A percentile compares a stretch with the other conserved stretches of the same genome.
Evolutionary conservation across 345 rosid genomes (phyloP).

Genomic region (Turritis glabra): DNA sequence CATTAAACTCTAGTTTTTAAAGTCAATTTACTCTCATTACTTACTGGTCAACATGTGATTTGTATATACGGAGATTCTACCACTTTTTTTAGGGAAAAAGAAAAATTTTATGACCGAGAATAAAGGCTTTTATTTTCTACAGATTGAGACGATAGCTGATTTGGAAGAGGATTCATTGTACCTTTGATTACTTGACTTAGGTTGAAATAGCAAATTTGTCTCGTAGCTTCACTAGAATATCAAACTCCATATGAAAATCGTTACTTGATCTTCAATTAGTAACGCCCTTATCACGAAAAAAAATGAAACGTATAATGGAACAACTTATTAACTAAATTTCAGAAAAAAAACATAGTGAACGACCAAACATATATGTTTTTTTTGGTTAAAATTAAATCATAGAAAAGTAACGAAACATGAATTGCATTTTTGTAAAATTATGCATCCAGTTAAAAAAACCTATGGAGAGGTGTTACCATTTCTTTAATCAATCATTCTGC

Average conservation of each 20-base stretch:
- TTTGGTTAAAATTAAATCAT: not conserved
- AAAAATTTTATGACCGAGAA: not conserved
- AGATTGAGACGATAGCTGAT: not conserved
- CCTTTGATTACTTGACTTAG: not conserved
- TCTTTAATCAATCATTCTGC: not conserved
- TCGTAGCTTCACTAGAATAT: not conserved
- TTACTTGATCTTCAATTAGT: not conserved
- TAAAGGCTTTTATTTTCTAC: not conserved
- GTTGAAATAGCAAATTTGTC: not conserved
- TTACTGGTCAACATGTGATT: slow-evolving; percentile 32
- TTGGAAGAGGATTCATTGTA: not conserved
- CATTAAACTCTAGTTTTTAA: slow-evolving; percentile 21
- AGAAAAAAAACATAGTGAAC: not conserved
- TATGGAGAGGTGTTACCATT: not conserved
- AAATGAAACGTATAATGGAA: not conserved
- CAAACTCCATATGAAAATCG: not conserved
- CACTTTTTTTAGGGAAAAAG: not conserved
- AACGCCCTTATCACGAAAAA: not conserved
- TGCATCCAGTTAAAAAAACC: not conserved
- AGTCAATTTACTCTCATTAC: slow-evolving; percentile 24
- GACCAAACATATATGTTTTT: not conserved
- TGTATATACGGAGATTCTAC: slow-evolving; percentile 4
- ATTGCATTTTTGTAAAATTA: not conserved
- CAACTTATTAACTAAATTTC: not conserved
- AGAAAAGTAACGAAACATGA: not conserved